Evolutionary conservation across 495 filamentous ascomycete genomes (phyloP), one percentile per base, ranked within the genome.

Genomic region (Lineolata rhizophorae): DNA sequence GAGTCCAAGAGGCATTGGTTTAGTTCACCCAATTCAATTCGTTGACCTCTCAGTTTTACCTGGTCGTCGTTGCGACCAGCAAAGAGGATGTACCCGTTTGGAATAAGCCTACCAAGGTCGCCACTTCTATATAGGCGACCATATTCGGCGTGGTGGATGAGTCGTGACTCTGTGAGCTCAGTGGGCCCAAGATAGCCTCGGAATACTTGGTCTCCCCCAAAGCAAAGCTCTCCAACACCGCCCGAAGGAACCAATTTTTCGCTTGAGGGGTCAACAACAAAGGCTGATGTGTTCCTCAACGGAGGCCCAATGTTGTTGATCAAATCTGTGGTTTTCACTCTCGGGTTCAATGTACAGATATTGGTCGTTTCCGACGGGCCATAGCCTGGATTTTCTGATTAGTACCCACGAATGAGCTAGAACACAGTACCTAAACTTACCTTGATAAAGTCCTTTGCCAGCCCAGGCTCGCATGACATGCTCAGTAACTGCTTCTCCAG

Each of bases 11-110:
- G 39, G 12, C 47, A 49, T n/a, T 54, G 51, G 29, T 67, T 75
- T 21, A 93, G 74, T 49, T 94, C 85, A 2, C 64, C 67, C 4
- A 85, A 61, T 19, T 84, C 79, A 4, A 84, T 67, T 5, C 78
- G 64, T 38, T 83, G 71, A 1, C 81, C 81, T 15, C 79, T 65
- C 17, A 91, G 56, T 41, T 87, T 91, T 43, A 84, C 67, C 56
- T 84, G 81, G 29, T 74, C 75, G 41, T 90, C 79, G 0, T 66
- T 55, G 11, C 80, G 63, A 10, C 78, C 75, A n/a, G 68, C 52
- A 39, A 80, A 82, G 18, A 76, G 60, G 19, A 81, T 54, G 4
- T 64, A 64, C 0, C 74, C 72, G 46, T 83, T 72, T 0, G 65
- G 55, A 14, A 85, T 60, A 46, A 84, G 54, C 18, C 77, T 57